These are phyloP conservation scores for Liquidambar formosana DNA, from an alignment of 164 flowering plant species.

Conservation along the genomic window DNA sequence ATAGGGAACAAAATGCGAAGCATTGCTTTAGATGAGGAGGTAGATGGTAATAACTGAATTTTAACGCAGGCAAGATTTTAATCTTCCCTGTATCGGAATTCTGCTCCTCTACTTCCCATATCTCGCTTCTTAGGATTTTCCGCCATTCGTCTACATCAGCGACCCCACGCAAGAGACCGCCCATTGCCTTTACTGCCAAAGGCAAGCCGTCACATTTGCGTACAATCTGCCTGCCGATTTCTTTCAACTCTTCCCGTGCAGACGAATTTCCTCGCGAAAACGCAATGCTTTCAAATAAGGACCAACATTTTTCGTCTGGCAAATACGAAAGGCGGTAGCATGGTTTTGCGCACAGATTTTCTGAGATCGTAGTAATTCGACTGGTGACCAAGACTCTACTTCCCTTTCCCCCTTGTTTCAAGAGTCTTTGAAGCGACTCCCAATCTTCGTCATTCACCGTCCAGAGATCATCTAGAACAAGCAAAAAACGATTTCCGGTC, in stretches of 20 bases:
- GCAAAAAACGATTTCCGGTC: conserved; percentile 2
- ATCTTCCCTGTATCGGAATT: background rate
- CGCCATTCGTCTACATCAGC: conserved; percentile 16
- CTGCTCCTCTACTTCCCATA: conserved; percentile 7
- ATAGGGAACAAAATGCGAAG: conserved; percentile 28
- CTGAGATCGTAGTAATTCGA: background rate
- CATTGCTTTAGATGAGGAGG: conserved; percentile 28
- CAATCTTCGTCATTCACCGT: background rate
- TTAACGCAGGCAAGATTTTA: conserved; percentile 18
- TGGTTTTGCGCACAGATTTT: background rate
- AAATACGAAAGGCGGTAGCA: conserved; percentile 3
- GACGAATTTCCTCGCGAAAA: background rate
- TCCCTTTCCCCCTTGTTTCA: conserved; percentile 4
- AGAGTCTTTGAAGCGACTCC: background rate
- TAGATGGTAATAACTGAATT: conserved; percentile 22
- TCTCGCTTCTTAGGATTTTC: background rate
- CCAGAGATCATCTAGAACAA: conserved; percentile 29
- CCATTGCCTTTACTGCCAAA: conserved; percentile 15
- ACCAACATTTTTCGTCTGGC: conserved; percentile 17
- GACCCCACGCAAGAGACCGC: conserved; percentile 7
- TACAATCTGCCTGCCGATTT: conserved; percentile 14
- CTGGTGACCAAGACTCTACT: conserved; percentile 17
- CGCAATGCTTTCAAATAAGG: conserved; percentile 10
- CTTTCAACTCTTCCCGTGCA: background rate
- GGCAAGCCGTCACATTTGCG: conserved; percentile 14